Evolutionary conservation across 73 alveolate species (phyloP).

Genomic region (Stentor roeselii): DNA sequence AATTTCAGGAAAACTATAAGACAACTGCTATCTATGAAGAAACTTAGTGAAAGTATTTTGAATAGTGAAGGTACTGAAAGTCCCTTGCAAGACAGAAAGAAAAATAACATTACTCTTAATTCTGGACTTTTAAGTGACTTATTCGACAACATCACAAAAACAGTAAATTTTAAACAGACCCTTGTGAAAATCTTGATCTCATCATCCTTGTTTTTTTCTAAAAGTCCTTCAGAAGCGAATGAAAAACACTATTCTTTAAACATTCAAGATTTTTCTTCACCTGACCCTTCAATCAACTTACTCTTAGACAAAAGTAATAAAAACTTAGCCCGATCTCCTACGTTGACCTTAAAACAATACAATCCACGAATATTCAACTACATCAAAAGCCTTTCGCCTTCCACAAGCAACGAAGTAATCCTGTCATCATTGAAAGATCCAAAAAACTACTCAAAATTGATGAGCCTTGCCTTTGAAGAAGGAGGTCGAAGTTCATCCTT

Average conservation of each 20-base stretch:
- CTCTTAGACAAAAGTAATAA: background rate
- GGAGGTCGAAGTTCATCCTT: conserved; percentile 25
- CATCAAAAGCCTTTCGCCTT: background rate
- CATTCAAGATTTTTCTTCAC: background rate
- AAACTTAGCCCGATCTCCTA: background rate
- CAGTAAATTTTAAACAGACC: background rate
- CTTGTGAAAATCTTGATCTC: background rate
- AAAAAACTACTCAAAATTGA: background rate
- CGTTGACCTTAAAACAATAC: background rate
- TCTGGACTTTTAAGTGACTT: background rate
- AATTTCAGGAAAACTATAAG: background rate
- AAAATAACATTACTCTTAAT: no score
- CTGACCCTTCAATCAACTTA: background rate
- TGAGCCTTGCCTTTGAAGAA: background rate
- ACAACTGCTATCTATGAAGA: background rate
- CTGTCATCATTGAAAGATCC: background rate
- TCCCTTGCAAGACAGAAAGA: no score
- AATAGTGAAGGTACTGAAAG: no score
- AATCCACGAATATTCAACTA: background rate
- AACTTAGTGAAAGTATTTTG: background rate
- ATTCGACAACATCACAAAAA: background rate
- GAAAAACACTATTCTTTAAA: background rate
- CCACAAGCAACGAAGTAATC: background rate
- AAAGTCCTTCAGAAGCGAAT: background rate
- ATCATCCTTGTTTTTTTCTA: background rate